Evolutionary conservation across 768 basidiomycete species (phyloP), one percentile per base, ranked within the genome.

Genomic region (Amanita exitialis): DNA sequence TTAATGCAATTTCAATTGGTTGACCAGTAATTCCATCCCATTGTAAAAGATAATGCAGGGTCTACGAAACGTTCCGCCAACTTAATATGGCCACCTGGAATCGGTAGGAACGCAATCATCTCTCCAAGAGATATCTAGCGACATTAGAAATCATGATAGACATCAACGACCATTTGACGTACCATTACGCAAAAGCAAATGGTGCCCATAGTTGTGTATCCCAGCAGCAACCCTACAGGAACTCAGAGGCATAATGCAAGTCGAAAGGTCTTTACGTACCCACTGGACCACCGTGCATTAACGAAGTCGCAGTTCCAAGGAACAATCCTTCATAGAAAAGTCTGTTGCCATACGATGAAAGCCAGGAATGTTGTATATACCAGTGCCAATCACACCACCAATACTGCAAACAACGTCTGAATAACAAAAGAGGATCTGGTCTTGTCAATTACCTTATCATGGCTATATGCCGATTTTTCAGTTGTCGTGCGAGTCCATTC

Each of bases 11-110:
- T n/a, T 9, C 23, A 49, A 18, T 18, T 20, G 44, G 21, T 45
- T 30, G 53, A 68, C 74, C 71, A 73, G 56, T 75, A 76, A 54
- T 75, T 76, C 74, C 73, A 76, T 32, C 74, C 74, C 75, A 76
- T 72, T 0, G 74, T 67, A 53, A 77, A 75, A 2, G 86, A 84
- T 53, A 87, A 69, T 1, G 86, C 83, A 13, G 79, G 83, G 54
- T 88, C 78, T 6, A 91, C 82, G 58, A 91, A 92, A 28, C 89
- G 84, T 62, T 84, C 88, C 0, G 89, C 82, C 15, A 91, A 67
- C 53, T 73, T 86, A 64, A 90, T 89, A 57, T 90, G 87, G 2
- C 78, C 89, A 52, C 89, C 89, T 23, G 86, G 74, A 45, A 91
- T 73, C 0, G 89, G 89, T 4, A 91, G 73, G 63, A 74, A 90